Evolutionary conservation across 1,139 yeast genomes (phyloP).

Genomic region (Pichia sp.): DNA sequence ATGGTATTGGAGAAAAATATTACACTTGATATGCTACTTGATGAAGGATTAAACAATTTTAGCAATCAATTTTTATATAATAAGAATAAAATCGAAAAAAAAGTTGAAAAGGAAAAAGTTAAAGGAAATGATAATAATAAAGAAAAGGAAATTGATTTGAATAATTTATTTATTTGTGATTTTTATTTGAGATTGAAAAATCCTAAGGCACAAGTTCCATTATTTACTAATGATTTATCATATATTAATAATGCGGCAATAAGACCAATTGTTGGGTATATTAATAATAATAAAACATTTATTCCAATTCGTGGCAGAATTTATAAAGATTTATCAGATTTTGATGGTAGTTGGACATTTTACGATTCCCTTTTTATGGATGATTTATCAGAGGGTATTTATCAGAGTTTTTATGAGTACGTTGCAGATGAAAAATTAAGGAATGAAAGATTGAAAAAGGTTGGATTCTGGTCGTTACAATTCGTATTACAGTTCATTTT

Average conservation of each 20-base stretch:
- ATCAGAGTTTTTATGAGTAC: slow-evolving; percentile 82
- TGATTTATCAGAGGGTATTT: slow-evolving; percentile 82
- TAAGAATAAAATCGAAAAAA: slow-evolving; percentile 29
- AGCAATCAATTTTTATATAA: slow-evolving; percentile 10
- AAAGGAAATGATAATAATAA: slow-evolving; percentile 11
- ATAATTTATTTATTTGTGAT: slow-evolving; percentile 55
- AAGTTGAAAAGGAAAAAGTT: slow-evolving; percentile 9
- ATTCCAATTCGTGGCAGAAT: slow-evolving; percentile 83
- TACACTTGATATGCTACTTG: slow-evolving; percentile 8
- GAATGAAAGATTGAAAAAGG: slow-evolving; percentile 64
- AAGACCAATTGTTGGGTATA: slow-evolving; percentile 91
- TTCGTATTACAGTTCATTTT: slow-evolving; percentile 72
- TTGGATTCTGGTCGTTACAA: slow-evolving; percentile 92
- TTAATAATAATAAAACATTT: slow-evolving; percentile 80
- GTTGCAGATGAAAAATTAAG: slow-evolving; percentile 83
- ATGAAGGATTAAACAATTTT: slow-evolving; percentile 11
- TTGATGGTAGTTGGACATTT: slow-evolving; percentile 94
- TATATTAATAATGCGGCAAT: slow-evolving; percentile 87
- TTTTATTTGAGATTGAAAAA: slow-evolving; percentile 71
- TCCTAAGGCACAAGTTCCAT: slow-evolving; percentile 82
- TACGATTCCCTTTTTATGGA: slow-evolving; percentile 90
- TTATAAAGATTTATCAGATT: slow-evolving; percentile 72
- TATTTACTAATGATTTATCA: slow-evolving; percentile 75
- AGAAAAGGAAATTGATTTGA: slow-evolving; percentile 23
- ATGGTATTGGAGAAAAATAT: slow-evolving; percentile 63